A percentile compares a stretch with the other conserved stretches of the same genome.
Conservation (phyloP, 306 rosid species). For the Medicago truncatula region DNA sequence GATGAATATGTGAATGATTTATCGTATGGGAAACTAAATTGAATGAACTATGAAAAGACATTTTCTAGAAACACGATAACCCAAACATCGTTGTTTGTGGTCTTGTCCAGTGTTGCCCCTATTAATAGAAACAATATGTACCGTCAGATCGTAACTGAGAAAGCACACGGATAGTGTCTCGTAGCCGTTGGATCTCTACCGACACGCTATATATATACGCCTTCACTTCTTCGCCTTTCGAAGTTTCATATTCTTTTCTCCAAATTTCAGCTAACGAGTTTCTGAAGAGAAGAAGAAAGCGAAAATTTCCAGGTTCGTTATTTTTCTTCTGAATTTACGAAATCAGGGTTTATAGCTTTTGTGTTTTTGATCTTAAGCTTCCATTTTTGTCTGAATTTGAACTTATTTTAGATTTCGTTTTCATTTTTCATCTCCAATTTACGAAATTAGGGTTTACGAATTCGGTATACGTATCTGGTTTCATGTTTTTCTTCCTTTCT, state of each 20-base stretch:
- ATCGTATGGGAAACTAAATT: too few species aligned
- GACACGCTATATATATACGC: slow-evolving; percentile 4
- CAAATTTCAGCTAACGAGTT: background rate
- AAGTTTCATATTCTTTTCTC: background rate
- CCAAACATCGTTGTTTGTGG: too few species aligned
- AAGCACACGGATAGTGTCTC: slow-evolving; percentile 32
- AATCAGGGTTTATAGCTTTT: slow-evolving; percentile 25
- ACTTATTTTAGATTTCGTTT: background rate
- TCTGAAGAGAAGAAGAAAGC: background rate
- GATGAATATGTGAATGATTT: too few species aligned
- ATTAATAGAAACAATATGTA: too few species aligned
- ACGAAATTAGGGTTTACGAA: background rate
- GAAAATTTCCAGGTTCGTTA: slow-evolving; percentile 44
- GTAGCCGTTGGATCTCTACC: slow-evolving; percentile 25
- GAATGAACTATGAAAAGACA: too few species aligned
- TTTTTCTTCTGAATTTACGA: background rate
- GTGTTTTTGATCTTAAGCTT: background rate
- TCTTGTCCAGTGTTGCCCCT: too few species aligned
- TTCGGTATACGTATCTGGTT: too few species aligned
- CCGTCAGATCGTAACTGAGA: slow-evolving; percentile 22
- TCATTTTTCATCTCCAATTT: background rate
- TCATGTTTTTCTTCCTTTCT: too few species aligned
- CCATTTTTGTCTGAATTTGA: background rate
- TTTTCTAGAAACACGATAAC: too few species aligned
- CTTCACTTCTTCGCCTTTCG: background rate